Base-by-base conservation (phyloP, 495 filamentous ascomycete genomes). In the Rhypophila decipiens region DNA sequence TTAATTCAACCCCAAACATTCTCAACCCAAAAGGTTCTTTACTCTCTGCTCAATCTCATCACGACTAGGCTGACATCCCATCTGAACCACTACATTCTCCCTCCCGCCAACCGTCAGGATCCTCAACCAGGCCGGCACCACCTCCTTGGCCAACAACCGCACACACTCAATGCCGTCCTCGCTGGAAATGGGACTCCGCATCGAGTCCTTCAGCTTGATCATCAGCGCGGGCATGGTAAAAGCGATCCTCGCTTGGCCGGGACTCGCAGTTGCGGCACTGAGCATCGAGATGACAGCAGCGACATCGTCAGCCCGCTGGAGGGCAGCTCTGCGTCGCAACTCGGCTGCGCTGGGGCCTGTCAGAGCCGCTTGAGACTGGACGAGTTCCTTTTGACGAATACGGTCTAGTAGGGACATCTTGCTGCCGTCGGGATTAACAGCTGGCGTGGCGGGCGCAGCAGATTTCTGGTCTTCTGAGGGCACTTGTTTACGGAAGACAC, bases 181-280 rank as follows among this genome's bases (percentile, higher is more conserved):
- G 44, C 64, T 71, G 35, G 75, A 76, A 36, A 86, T 73, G 4
- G 81, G 79, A 46, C 71, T 79, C 29, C 79, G 66, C 46, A 84
- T 61, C 42, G 79, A 83, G 52, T 82, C 78, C 57, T 75, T 72
- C 37, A 87, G 56, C 54, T 79, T 73, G 47, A 73, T 70, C 12
- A 80, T 50, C 42, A 85, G 53, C n/a, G 73, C 73, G 39, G 71
- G 60, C 72, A 87, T 75, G 1, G 82, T 74, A 44, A 86, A 83
- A 5, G 74, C 75, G 19, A 78, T 66, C 10, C 78, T 60, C 39
- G 52, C 51, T 47, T 68, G 60, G 0, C 58, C 62, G 21, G 53
- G 55, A n/a, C 60, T 47, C 1, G 59, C 56, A 9, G 58, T 69
- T 0, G 70, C 68, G 18, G 69, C 66, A 54, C 70, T 68, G 27